Percentiles rank a stretch among this genome's conserved stretches.
phyloP scores from a whole-genome alignment of 2,329 filamentous ascomycete genomes.

The Myriosclerotinia curreyana region DNA sequence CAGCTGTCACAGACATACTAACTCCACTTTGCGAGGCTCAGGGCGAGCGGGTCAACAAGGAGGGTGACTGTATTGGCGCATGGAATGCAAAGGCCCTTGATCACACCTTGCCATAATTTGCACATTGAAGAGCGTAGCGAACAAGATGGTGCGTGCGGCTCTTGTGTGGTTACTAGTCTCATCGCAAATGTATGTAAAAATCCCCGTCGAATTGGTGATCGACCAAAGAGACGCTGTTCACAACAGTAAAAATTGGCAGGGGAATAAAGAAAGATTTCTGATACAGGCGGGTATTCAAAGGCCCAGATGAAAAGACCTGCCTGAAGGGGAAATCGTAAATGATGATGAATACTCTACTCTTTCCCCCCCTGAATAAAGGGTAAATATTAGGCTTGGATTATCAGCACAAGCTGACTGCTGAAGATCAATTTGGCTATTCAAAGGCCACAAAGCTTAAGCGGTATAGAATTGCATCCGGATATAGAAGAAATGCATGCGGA shows the following conservation, averaged over 20 bases:
- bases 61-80: conserved; percentile 4
- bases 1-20: background rate
- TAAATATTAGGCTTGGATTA: too few relatives aligned
- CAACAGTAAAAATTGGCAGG: background rate
- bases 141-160: background rate
- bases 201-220: background rate
- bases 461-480: background rate
- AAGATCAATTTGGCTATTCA: background rate
- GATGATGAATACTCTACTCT: background rate
- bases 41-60: background rate
- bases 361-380: too few relatives aligned
- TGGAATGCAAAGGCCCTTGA: background rate
- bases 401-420: conserved; percentile 15
- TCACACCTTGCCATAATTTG: background rate
- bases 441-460: background rate
- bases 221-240: background rate
- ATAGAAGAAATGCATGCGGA: conserved; percentile 5
- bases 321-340: background rate
- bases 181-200: background rate
- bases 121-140: background rate
- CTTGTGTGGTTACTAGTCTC: background rate
- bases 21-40: conserved; percentile 7
- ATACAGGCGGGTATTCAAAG: background rate
- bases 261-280: background rate
- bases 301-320: background rate